Evolutionary conservation across 768 basidiomycete species (phyloP).

Genomic region (Artomyces pyxidatus): DNA sequence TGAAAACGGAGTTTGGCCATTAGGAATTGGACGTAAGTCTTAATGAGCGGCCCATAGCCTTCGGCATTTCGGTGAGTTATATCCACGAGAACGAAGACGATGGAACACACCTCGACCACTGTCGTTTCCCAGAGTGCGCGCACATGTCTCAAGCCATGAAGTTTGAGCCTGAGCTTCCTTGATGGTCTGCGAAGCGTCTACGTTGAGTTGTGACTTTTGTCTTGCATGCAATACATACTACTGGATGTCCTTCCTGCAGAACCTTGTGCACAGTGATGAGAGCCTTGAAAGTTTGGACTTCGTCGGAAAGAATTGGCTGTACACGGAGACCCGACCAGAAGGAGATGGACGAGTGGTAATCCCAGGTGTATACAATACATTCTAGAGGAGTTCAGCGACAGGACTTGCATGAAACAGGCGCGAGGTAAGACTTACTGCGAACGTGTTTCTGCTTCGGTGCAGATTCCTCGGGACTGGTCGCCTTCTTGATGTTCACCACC

Average conservation of each 20-base stretch:
- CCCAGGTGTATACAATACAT: slow-evolving; percentile 98
- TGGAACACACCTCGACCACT: slow-evolving; percentile 56
- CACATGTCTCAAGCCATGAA: slow-evolving; percentile 96
- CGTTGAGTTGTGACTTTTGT: too few relatives aligned
- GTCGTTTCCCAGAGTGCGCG: slow-evolving; percentile 77
- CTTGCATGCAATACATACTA: slow-evolving; percentile 50
- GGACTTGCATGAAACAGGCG: not conserved
- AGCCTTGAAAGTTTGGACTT: slow-evolving; percentile 97
- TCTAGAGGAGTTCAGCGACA: slow-evolving; percentile 40
- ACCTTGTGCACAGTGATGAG: slow-evolving; percentile 98
- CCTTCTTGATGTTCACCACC: slow-evolving; percentile 95
- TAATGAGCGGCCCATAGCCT: slow-evolving; percentile 92
- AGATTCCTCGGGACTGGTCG: slow-evolving; percentile 88
- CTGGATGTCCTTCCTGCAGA: slow-evolving; percentile 93
- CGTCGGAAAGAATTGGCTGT: slow-evolving; percentile 93
- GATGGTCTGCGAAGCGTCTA: slow-evolving; percentile 85
- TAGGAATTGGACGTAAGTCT: slow-evolving; percentile 93
- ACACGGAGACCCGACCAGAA: slow-evolving; percentile 98
- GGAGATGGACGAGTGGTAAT: slow-evolving; percentile 94
- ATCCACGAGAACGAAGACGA: not conserved
- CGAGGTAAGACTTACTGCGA: slow-evolving; percentile 58
- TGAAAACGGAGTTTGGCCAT: slow-evolving; percentile 95
- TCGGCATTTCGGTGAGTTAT: not conserved
- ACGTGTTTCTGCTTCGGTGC: slow-evolving; percentile 99
- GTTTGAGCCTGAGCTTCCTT: slow-evolving; percentile 97